These are phyloP conservation scores for Gastrodia elata DNA, from an alignment of 106 monocot genomes.

Conservation along the genomic window DNA sequence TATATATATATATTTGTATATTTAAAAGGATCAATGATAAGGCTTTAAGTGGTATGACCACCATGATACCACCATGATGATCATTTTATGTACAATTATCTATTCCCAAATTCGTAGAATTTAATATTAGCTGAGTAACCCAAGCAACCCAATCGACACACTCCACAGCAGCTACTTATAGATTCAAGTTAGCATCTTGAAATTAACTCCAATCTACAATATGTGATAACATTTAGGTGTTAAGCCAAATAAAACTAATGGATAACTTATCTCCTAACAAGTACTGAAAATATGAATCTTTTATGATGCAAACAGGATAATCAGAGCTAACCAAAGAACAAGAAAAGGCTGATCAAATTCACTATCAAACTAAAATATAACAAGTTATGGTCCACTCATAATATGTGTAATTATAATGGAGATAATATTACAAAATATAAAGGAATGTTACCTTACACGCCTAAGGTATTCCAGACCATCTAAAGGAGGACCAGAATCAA, in stretches of 20 bases:
- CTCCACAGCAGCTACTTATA: neutral
- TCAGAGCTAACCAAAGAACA: neutral
- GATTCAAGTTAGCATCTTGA: neutral
- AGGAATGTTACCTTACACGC: slow-evolving; percentile 70
- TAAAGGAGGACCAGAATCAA: slow-evolving; percentile 85
- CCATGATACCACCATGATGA: too few relatives aligned
- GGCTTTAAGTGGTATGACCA: too few relatives aligned
- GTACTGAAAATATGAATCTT: neutral
- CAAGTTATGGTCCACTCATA: neutral
- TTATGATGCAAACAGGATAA: neutral
- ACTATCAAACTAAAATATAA: neutral
- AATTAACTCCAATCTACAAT: neutral
- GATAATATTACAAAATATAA: neutral
- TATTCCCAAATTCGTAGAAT: too few relatives aligned
- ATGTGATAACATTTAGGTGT: neutral
- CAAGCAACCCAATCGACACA: too few relatives aligned
- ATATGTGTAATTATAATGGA: neutral
- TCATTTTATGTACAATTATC: too few relatives aligned
- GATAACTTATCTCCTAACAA: neutral
- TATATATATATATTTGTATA: too few relatives aligned
- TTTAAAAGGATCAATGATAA: too few relatives aligned
- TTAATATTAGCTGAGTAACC: too few relatives aligned
- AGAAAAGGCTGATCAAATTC: neutral
- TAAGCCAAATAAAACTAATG: neutral
- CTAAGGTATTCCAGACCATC: slow-evolving; percentile 93